These are phyloP conservation scores for Baeospora myosura DNA, from an alignment of 1,284 basidiomycete species.

Conservation along the genomic window DNA sequence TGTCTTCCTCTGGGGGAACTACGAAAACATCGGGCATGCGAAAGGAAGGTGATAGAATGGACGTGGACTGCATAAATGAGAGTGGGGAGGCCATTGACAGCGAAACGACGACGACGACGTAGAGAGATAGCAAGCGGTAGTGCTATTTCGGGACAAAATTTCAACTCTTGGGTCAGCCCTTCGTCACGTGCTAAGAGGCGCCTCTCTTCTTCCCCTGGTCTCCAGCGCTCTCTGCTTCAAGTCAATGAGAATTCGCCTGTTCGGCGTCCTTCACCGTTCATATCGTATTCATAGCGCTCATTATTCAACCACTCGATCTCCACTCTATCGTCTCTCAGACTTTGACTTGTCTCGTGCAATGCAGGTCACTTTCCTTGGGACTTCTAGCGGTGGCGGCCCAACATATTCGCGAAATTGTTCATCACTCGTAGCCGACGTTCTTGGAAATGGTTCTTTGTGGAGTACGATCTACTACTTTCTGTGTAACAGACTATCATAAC, in stretches of 20 bases:
- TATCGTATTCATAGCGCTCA: neutral
- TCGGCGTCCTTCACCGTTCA: neutral
- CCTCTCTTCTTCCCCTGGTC: no score
- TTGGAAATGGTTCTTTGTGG: constrained; percentile 54
- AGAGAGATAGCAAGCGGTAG: no score
- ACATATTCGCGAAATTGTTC: constrained; percentile 64
- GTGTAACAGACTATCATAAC: constrained; percentile 5
- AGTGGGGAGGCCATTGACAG: no score
- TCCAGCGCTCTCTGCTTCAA: neutral
- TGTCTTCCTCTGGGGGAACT: constrained; percentile 65
- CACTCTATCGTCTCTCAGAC: no score
- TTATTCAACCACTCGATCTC: no score
- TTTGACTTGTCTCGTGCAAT: no score
- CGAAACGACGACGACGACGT: no score
- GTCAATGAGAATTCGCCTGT: neutral
- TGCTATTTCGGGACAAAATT: no score
- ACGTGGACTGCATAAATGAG: no score
- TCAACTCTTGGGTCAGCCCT: no score
- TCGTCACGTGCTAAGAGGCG: no score
- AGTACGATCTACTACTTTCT: constrained; percentile 34
- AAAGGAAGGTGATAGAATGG: constrained; percentile 12
- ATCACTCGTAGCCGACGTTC: constrained; percentile 52
- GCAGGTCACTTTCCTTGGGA: constrained; percentile 62
- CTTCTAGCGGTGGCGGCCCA: constrained; percentile 69
- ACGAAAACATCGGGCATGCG: constrained; percentile 60